Base-by-base conservation (phyloP, 176 grass and related monocot species). In the Musa troglodytarum region DNA sequence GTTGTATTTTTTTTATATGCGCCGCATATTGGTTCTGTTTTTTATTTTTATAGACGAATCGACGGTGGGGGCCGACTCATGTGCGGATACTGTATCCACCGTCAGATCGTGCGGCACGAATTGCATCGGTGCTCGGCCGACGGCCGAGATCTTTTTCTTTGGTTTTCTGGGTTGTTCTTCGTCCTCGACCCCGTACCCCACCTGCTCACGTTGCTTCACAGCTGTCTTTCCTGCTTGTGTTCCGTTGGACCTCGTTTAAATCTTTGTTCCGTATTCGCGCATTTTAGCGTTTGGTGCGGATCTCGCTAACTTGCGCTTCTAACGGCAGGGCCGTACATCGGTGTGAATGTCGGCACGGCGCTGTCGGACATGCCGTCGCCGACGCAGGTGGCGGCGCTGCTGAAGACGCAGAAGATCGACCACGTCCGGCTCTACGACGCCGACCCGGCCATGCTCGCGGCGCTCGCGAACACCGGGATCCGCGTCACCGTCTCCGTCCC, bases 321-420 rank as follows among this genome's bases (percentile, higher is more conserved):
- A 1, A 51, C 10, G 53, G 76, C 85, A 97, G 94, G 84, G 17
- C 81, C 94, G 2, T 97, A 85, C 84, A 93, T 97, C 9, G 94
- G 94, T 77, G 87, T 93, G 68, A 97, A 97, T 77, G 74, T 97
- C 25, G 94, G 94, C 80, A 90, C 90, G 62, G 83, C 88, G 63
- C 89, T 97, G 80, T 91, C 88, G 3, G 83, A 88, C 57, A 87
- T 91, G 28, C 94, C 94, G 10, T 82, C 94, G 0, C 71, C 94
- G 49, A 85, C 94, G 51, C 94, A 97, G 88, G 87, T 93, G 78
- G 89, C 83, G 0, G 83, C 90, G 61, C 90, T 97, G 68, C 84
- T 97, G 55, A 84, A 83, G 2, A 90, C 94, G 10, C 94, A 97
- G 83, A 85, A 88, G 84, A 90, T 97, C 56, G 87, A 72, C 0